Percentiles rank a stretch among this genome's conserved stretches.
Conservation (phyloP, 257 asterid genomes). For the Prunella vulgaris region DNA sequence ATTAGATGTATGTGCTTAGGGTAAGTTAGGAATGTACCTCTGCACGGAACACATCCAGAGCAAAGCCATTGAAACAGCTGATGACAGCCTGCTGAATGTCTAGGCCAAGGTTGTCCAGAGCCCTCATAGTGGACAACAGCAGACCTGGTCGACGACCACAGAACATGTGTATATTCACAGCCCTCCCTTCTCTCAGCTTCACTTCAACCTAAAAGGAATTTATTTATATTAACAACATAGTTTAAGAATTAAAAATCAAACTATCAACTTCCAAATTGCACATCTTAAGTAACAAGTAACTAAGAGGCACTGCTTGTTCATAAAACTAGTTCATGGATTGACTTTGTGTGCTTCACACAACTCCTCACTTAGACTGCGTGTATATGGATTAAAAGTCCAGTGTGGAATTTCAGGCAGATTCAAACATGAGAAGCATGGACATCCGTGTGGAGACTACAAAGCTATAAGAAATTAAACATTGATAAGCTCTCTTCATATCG, state of each 20-base stretch:
- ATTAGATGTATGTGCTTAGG: no score
- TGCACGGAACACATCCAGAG: conserved; percentile 79
- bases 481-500: not conserved
- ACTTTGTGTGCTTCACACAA: not conserved
- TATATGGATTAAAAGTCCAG: not conserved
- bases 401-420: not conserved
- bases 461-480: not conserved
- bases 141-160: conserved; percentile 83
- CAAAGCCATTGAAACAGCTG: conserved; percentile 92
- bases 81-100: conserved; percentile 96
- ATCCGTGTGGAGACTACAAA: not conserved
- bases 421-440: not conserved
- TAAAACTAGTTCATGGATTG: not conserved
- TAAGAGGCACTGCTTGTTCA: not conserved
- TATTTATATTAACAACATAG: not conserved
- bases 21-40: no score
- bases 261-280: not conserved
- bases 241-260: no score
- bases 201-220: conserved; percentile 59
- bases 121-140: conserved; percentile 74
- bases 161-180: conserved; percentile 81
- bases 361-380: not conserved
- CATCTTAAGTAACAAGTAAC: no score
- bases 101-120: conserved; percentile 76
- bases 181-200: conserved; percentile 75